Evolutionary conservation across 2,329 filamentous ascomycete genomes (phyloP).

Genomic region (Cadophora malorum): DNA sequence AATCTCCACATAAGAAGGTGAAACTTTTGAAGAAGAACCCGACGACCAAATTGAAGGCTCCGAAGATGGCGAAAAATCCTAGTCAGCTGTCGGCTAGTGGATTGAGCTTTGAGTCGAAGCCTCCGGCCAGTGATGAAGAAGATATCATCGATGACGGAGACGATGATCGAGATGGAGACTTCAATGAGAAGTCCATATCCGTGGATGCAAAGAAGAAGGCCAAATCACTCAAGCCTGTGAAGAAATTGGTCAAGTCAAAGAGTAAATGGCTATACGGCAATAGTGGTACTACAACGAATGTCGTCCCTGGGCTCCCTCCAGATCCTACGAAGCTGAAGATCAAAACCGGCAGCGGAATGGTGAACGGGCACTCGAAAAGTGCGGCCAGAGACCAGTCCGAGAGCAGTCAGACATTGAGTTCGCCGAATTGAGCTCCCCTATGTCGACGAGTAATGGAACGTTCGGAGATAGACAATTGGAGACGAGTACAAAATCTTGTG

Average conservation of each 20-base stretch:
- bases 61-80: conserved; percentile 31
- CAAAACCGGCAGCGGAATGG: conserved; percentile 23
- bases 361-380: conserved; percentile 27
- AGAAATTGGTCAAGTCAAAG: conserved; percentile 24
- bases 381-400: conserved; percentile 25
- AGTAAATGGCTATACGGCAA: conserved; percentile 27
- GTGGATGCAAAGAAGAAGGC: conserved; percentile 42
- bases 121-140: conserved; percentile 29
- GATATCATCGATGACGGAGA: conserved; percentile 36
- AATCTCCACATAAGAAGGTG: conserved; percentile 42
- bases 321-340: conserved; percentile 20
- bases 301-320: conserved; percentile 15
- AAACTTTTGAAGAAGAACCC: conserved; percentile 41
- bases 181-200: conserved; percentile 33
- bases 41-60: conserved; percentile 36
- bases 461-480: background rate
- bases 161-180: conserved; percentile 42
- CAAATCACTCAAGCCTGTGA: conserved; percentile 18
- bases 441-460: background rate
- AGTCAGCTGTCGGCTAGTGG: conserved; percentile 30
- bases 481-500: background rate
- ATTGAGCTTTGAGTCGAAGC: conserved; percentile 33
- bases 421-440: conserved; percentile 17
- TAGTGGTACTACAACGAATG: background rate
- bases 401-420: conserved; percentile 37